Conservation (phyloP, 345 rosid species). For the Hibiscus syriacus region DNA sequence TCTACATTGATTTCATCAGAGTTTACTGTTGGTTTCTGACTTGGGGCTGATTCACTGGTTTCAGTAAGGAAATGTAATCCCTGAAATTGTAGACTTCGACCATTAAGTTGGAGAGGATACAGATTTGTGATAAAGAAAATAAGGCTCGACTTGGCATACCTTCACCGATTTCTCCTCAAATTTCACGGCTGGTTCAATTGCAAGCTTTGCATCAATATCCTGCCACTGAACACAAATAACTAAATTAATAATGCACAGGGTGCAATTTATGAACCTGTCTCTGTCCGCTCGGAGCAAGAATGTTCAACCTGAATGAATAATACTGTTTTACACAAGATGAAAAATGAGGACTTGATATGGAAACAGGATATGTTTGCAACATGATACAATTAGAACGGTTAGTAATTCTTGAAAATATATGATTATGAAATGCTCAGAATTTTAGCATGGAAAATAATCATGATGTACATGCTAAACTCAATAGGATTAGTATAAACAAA, state of each 20-base stretch:
- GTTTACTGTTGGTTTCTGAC: conserved; percentile 22
- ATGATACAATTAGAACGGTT: background rate
- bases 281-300: background rate
- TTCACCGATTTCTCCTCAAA: conserved; percentile 38
- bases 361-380: background rate
- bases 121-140: background rate
- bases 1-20: conserved; percentile 19
- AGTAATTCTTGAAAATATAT: background rate
- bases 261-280: background rate
- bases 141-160: conserved; percentile 18
- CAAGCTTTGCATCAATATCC: conserved; percentile 47
- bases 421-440: background rate
- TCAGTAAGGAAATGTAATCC: conserved; percentile 74
- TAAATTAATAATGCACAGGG: background rate
- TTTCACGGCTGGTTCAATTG: conserved; percentile 35
- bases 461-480: background rate
- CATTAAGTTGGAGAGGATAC: background rate
- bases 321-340: background rate
- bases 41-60: conserved; percentile 19
- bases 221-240: conserved; percentile 20
- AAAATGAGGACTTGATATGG: background rate
- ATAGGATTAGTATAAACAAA: background rate
- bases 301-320: background rate
- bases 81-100: conserved; percentile 31
- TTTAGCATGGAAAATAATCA: background rate